These are phyloP conservation scores for Colletotrichum brevisporum DNA, from an alignment of 2,329 filamentous ascomycete species.

Conservation along the genomic window DNA sequence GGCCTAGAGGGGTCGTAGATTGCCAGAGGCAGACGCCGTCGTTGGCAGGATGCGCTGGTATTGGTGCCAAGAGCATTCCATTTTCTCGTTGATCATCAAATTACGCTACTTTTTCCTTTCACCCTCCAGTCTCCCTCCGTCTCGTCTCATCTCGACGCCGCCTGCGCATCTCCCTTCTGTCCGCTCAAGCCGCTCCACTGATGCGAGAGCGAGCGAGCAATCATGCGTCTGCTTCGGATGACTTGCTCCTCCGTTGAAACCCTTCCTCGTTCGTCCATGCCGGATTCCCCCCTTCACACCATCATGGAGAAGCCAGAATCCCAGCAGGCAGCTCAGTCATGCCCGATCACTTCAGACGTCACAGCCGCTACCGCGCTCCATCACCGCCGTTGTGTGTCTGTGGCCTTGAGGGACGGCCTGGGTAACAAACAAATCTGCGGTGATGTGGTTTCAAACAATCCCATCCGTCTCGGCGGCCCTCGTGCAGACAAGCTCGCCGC, in stretches of 20 bases:
- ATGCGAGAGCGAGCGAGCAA: conserved; percentile 6
- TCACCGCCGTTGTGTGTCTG: conserved; percentile 14
- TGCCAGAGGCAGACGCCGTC: conserved; percentile 1
- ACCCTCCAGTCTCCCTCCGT: not conserved
- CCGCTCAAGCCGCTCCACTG: conserved; percentile 28
- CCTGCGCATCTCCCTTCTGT: conserved; percentile 2
- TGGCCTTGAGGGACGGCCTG: not conserved
- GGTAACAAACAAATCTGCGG: conserved; percentile 19
- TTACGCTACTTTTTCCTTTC: conserved; percentile 7
- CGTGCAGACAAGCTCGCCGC: conserved; percentile 39
- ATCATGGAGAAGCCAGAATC: not conserved
- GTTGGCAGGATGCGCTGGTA: conserved; percentile 29
- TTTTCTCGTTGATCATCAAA: conserved; percentile 18
- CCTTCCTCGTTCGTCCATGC: conserved; percentile 8
- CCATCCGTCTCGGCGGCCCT: conserved; percentile 30
- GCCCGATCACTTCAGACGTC: not conserved
- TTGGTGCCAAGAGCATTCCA: conserved; percentile 36
- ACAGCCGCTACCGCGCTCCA: conserved; percentile 8
- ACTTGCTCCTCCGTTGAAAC: conserved; percentile 1
- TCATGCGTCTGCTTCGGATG: conserved; percentile 13
- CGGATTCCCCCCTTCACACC: conserved; percentile 1
- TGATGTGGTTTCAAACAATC: conserved; percentile 25
- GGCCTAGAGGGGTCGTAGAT: conserved; percentile 13
- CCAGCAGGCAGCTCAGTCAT: not conserved
- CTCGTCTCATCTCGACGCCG: conserved; percentile 1